These are phyloP conservation scores for Diaporthe citrichinensis DNA, from an alignment of 2,329 filamentous ascomycete genomes.

Conservation along the genomic window DNA sequence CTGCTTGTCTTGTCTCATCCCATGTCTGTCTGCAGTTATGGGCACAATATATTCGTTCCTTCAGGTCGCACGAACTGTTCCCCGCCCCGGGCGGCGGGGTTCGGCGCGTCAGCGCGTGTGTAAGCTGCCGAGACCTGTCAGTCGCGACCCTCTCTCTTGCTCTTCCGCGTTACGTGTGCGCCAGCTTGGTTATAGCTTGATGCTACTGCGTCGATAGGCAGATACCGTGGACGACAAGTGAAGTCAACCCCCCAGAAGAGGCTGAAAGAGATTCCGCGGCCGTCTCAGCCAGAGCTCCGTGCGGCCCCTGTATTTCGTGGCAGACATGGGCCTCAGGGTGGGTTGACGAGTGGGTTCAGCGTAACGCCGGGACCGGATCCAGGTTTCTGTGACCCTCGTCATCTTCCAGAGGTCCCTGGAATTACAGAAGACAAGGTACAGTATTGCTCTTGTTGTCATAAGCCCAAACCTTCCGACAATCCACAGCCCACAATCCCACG, in stretches of 20 bases:
- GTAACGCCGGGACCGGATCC: constrained; percentile 36
- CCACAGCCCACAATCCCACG: constrained; percentile 15
- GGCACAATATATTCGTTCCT: constrained; percentile 7
- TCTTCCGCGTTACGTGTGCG: neutral
- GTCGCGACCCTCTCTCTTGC: neutral
- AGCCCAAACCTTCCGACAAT: neutral
- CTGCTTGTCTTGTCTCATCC: constrained; percentile 24
- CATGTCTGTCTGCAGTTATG: constrained; percentile 6
- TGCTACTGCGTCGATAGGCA: neutral
- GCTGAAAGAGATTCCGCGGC: constrained; percentile 34
- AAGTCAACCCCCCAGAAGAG: constrained; percentile 17
- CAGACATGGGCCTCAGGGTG: constrained; percentile 18
- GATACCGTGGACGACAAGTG: neutral
- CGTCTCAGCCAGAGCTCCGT: constrained; percentile 35
- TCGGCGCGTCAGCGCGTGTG: constrained; percentile 27
- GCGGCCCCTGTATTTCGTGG: constrained; percentile 38
- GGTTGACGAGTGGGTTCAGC: constrained; percentile 23
- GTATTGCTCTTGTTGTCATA: neutral
- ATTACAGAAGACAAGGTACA: neutral
- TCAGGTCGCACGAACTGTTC: constrained; percentile 22
- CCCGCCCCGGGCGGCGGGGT: constrained; percentile 9
- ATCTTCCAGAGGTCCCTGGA: neutral
- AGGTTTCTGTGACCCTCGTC: constrained; percentile 8
- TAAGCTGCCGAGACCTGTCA: constrained; percentile 37
- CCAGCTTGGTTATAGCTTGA: neutral